Conservation (phyloP, 345 rosid species). For the Citrus australasica region DNA sequence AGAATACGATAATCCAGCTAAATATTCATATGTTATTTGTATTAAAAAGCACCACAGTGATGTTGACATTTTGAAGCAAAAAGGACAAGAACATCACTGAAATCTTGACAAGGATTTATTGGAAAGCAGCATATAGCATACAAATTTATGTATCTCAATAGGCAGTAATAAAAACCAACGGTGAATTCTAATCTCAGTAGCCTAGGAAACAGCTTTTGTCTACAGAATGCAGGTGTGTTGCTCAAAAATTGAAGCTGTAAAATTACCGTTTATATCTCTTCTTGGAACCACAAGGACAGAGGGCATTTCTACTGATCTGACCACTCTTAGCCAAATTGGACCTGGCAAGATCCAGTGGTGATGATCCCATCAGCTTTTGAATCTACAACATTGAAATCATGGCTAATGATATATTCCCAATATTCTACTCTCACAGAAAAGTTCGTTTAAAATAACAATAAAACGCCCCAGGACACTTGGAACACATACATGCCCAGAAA, state of each 20-base stretch:
- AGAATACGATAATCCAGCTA: not conserved
- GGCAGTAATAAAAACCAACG: not conserved
- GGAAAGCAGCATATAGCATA: not conserved
- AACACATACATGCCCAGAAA: not conserved
- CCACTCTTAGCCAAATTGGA: slow-evolving; percentile 89
- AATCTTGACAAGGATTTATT: not conserved
- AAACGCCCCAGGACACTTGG: not conserved
- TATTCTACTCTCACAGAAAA: not conserved
- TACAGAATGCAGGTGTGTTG: not conserved
- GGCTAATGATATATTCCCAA: not conserved
- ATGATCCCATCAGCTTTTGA: slow-evolving; percentile 85
- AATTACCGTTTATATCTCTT: slow-evolving; percentile 86
- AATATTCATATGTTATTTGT: not conserved
- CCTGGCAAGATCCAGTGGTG: slow-evolving; percentile 81
- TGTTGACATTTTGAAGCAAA: not conserved
- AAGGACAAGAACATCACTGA: not conserved
- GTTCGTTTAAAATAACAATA: not conserved
- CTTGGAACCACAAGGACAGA: slow-evolving; percentile 95
- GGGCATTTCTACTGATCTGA: slow-evolving; percentile 87
- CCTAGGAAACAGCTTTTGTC: not conserved
- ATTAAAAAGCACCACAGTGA: not conserved
- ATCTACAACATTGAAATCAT: slow-evolving; percentile 39
- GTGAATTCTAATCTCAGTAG: too few relatives aligned
- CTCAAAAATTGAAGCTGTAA: not conserved
- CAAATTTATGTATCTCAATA: not conserved